These are phyloP conservation scores for Fallopia convolvulus DNA, from an alignment of 148 eudicot species.

Conservation along the genomic window DNA sequence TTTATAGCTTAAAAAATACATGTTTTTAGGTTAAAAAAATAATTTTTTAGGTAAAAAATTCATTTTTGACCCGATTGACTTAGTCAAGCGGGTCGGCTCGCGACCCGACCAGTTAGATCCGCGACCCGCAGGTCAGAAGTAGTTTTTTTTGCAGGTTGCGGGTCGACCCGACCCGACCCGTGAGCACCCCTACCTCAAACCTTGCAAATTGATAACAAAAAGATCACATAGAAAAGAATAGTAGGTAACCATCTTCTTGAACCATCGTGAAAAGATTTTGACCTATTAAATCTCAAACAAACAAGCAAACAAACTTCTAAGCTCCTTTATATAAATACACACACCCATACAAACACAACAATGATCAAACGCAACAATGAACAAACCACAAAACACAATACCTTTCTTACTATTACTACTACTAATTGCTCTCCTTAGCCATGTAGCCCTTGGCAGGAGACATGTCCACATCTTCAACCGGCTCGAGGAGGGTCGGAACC, in stretches of 20 bases:
- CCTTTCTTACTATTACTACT: neutral
- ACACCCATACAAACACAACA: too few species aligned
- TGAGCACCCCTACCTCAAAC: too few species aligned
- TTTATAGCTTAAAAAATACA: too few species aligned
- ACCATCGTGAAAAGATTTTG: neutral
- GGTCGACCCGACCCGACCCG: too few species aligned
- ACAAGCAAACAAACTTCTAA: too few species aligned
- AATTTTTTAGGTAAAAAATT: too few species aligned
- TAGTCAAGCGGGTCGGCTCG: too few species aligned
- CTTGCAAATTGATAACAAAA: neutral
- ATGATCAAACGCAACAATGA: neutral
- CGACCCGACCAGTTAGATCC: too few species aligned
- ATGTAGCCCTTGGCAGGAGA: neutral
- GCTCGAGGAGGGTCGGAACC: neutral
- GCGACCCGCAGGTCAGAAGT: too few species aligned
- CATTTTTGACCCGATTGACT: too few species aligned
- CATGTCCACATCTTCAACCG: conserved; percentile 9
- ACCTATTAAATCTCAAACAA: neutral
- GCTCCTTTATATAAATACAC: neutral
- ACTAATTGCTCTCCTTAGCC: neutral
- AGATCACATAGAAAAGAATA: neutral
- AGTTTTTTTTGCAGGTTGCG: too few species aligned
- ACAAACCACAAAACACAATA: neutral
- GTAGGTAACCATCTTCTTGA: neutral
- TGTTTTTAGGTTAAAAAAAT: too few species aligned